These are phyloP conservation scores for Neopestalotiopsis clavispora DNA, from an alignment of 2,329 filamentous ascomycete species.

Conservation along the genomic window DNA sequence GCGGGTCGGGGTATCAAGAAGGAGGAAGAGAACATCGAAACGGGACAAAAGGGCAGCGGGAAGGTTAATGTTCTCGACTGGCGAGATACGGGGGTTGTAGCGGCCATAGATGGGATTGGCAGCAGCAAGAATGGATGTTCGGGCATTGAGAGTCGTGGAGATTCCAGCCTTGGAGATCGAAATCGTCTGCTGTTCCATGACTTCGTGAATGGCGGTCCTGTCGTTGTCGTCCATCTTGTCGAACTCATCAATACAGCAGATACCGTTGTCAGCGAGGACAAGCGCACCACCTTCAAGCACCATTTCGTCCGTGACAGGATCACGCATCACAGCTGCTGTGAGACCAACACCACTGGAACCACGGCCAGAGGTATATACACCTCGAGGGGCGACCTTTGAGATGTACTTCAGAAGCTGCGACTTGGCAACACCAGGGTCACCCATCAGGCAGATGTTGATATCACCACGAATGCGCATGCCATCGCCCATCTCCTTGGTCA, in stretches of 20 bases:
- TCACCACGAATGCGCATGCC: constrained; percentile 99
- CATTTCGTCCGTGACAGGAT: constrained; percentile 85
- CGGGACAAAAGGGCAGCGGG: constrained; percentile 95
- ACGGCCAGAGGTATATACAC: constrained; percentile 82
- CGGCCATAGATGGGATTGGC: constrained; percentile 97
- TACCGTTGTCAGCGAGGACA: constrained; percentile 81
- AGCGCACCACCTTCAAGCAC: constrained; percentile 81
- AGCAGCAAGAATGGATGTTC: constrained; percentile 93
- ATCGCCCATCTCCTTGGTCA: constrained; percentile 95
- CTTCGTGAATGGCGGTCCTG: constrained; percentile 83
- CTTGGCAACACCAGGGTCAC: constrained; percentile 98
- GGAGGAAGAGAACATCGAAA: constrained; percentile 96
- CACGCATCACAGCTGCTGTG: constrained; percentile 82
- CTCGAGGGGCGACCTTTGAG: constrained; percentile 93
- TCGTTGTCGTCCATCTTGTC: constrained; percentile 90
- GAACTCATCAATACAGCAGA: constrained; percentile 87
- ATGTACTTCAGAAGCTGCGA: constrained; percentile 98
- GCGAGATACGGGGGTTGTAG: constrained; percentile 96
- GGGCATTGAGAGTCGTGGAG: constrained; percentile 84
- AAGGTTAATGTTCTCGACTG: constrained; percentile 98
- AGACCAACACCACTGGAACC: constrained; percentile 83
- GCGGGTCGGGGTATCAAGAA: constrained; percentile 90
- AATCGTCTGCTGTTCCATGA: constrained; percentile 89
- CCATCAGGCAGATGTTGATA: constrained; percentile 99
- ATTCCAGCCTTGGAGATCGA: constrained; percentile 80